These are phyloP conservation scores for Cladosporium austrohemisphaericum DNA, from an alignment of 2,329 filamentous ascomycete genomes.

Conservation along the genomic window DNA sequence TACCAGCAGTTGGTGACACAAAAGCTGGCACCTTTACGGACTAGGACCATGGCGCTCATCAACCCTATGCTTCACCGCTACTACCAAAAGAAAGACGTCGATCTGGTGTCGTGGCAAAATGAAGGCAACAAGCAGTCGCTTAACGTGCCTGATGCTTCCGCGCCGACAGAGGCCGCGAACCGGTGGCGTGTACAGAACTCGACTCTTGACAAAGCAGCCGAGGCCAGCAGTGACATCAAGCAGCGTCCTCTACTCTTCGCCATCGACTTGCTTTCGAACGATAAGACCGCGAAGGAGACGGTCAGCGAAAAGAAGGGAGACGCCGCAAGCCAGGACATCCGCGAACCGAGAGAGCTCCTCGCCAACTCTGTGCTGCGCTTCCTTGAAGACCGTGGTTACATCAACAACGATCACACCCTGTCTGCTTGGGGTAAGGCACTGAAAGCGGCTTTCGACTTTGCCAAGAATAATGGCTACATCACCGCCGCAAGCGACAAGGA, in stretches of 20 bases:
- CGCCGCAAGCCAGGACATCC: constrained; percentile 52
- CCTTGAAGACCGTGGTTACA: constrained; percentile 81
- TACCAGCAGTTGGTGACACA: constrained; percentile 76
- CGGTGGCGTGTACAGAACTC: constrained; percentile 65
- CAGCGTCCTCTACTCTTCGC: constrained; percentile 44
- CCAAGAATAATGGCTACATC: constrained; percentile 35
- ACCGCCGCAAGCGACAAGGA: constrained; percentile 54
- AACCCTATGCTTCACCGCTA: constrained; percentile 77
- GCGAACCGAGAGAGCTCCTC: constrained; percentile 58
- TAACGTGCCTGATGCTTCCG: constrained; percentile 25
- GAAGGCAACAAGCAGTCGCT: constrained; percentile 55
- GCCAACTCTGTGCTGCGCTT: constrained; percentile 83
- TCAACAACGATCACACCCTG: constrained; percentile 72
- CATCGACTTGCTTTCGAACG: constrained; percentile 61
- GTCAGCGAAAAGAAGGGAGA: constrained; percentile 44
- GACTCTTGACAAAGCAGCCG: constrained; percentile 1
- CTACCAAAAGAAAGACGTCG: constrained; percentile 74
- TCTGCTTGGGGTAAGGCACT: constrained; percentile 82
- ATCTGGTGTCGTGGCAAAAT: constrained; percentile 81
- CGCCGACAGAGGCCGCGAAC: constrained; percentile 36
- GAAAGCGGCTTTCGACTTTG: constrained; percentile 48
- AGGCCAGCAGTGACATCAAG: constrained; percentile 19
- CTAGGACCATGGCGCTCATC: constrained; percentile 72
- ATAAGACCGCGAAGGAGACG: constrained; percentile 66
- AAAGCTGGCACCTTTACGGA: constrained; percentile 69